A percentile compares a stretch with the other conserved stretches of the same genome.
phyloP scores from a whole-genome alignment of 768 basidiomycete genomes.

The Trametes sanguinea region DNA sequence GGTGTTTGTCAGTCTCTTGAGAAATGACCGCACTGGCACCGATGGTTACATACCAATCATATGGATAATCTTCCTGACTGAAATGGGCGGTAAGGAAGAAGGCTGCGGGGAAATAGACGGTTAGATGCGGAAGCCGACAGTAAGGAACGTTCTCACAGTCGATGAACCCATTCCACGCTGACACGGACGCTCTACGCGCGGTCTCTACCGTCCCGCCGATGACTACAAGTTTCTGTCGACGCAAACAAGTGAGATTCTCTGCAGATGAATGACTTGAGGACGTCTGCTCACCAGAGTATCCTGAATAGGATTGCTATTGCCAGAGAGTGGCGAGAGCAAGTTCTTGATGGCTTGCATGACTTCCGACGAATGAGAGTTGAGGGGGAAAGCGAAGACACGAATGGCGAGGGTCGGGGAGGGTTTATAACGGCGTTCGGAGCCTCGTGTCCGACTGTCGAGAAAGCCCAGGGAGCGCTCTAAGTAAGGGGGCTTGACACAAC shows the following conservation, averaged over 20 bases:
- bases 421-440: slow-evolving; percentile 24
- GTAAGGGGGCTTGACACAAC: background rate
- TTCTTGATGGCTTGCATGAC: slow-evolving; percentile 72
- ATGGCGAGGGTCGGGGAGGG: slow-evolving; percentile 17
- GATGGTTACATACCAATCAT: slow-evolving; percentile 62
- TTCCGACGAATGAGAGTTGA: slow-evolving; percentile 11
- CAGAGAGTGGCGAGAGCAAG: slow-evolving; percentile 62
- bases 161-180: slow-evolving; percentile 88
- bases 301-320: slow-evolving; percentile 69
- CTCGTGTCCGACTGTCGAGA: slow-evolving; percentile 24
- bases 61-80: slow-evolving; percentile 84
- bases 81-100: slow-evolving; percentile 92
- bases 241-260: no score
- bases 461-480: slow-evolving; percentile 7
- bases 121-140: slow-evolving; percentile 4
- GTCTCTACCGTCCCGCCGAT: slow-evolving; percentile 90
- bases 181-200: slow-evolving; percentile 75
- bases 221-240: slow-evolving; percentile 77
- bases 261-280: no score
- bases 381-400: slow-evolving; percentile 21
- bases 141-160: slow-evolving; percentile 58
- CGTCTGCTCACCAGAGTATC: slow-evolving; percentile 65
- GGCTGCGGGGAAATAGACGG: slow-evolving; percentile 41
- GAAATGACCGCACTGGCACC: slow-evolving; percentile 19
- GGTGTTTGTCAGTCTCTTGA: slow-evolving; percentile 5